phyloP scores from a whole-genome alignment of 805 yeast genomes.

The Myxozyma neglecta region DNA sequence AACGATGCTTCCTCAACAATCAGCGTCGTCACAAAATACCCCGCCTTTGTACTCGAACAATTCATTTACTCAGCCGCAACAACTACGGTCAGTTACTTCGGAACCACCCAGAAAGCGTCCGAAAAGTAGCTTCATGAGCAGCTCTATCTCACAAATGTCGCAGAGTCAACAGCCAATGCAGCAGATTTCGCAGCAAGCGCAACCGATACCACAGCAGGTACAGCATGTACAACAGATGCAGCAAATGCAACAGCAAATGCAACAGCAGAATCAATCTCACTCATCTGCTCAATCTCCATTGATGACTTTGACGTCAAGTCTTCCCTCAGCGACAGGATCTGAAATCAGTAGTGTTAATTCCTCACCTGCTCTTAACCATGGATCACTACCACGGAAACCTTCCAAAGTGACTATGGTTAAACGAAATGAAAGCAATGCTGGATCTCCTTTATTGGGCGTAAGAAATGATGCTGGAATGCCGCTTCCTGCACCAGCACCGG shows the following conservation, averaged over 20 bases:
- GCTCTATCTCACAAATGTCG: background rate
- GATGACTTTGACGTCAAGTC: background rate
- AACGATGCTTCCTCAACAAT: background rate
- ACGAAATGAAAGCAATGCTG: background rate
- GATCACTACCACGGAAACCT: background rate
- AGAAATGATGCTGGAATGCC: background rate
- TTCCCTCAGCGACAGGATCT: background rate
- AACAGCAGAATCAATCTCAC: slow-evolving; percentile 10
- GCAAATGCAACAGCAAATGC: slow-evolving; percentile 18
- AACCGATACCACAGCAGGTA: slow-evolving; percentile 8
- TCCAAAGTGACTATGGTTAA: background rate
- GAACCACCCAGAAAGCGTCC: slow-evolving; percentile 3
- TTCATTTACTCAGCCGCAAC: background rate
- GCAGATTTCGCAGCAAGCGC: background rate
- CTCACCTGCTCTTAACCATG: background rate
- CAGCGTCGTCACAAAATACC: slow-evolving; percentile 2
- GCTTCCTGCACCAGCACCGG: background rate
- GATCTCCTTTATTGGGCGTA: background rate
- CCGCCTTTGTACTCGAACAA: background rate
- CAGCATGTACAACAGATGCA: slow-evolving; percentile 17
- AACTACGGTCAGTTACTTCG: background rate
- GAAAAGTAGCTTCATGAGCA: background rate
- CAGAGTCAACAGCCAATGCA: background rate
- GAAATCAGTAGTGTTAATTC: background rate
- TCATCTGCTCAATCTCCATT: background rate